Evolutionary conservation across 805 yeast species (phyloP), one percentile per base, ranked within the genome.

Genomic region (Sugiyamaella lignohabitans): DNA sequence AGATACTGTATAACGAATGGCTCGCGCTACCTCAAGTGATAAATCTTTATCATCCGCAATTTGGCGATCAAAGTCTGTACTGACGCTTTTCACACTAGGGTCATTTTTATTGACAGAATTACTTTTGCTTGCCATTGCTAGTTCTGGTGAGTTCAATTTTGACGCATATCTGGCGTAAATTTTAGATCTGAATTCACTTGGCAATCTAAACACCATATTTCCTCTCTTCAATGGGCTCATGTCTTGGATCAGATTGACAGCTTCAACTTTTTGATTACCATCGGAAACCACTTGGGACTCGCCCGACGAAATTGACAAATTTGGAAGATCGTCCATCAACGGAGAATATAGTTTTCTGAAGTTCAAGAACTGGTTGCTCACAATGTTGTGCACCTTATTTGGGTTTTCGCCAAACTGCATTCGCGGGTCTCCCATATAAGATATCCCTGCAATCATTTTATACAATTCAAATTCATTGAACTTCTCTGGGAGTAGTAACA

Each of bases 331-430:
- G 38, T 63, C 64, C 43, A 79, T 53, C 5, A 82, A 63, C 1
- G 95, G 96, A n/a, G 71, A 67, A 60, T 93, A 93, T 58, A 93
- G 76, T 47, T 67, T 65, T 49, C 81, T 75, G 67, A 93, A 93
- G 52, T 78, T 74, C 17, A 68, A 65, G 52, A 77, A 74, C 64
- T 93, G 96, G 62, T 84, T 84, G 8, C 66, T 62, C 2, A 93
- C 98, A 51, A 93, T 93, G 61, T 93, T 93, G 42, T 72, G 69
- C 36, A 89, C 85, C 64, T 93, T 93, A 56, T 81, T 73, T 3
- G 97, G 96, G 62, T 93, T 86, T 63, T 93, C 98, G 1, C 96
- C 98, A 23, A 89, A 69, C 38, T 73, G 70, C 76, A 87, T 82
- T 55, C 98, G 76, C 23, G 88, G 82, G 62, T 93, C 98, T 17